Base-by-base conservation (phyloP, 2,329 filamentous ascomycete genomes). In the Talaromyces sp. region DNA sequence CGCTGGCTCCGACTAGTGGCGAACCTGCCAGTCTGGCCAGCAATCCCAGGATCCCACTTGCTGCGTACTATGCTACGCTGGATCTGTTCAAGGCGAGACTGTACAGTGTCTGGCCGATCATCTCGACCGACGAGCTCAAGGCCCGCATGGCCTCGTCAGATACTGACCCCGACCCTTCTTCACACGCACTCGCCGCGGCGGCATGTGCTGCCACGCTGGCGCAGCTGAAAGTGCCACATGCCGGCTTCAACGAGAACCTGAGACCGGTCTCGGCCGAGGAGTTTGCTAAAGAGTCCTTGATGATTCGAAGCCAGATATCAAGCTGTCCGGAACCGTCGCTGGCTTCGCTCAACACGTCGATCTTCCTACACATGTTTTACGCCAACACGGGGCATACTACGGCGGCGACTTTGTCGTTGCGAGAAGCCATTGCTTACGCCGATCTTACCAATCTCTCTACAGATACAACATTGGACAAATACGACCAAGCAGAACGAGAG, bases 291-390 rank as follows among this genome's bases (percentile, higher is more conserved):
- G 56, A 59, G 50, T 62, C 56, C 54, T 52, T 62, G 36, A 28
- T 40, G 27, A 42, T 58, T 51, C 60, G 60, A 59, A 36, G 16
- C 56, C 56, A 42, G 47, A 40, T 53, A 4, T 53, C 60, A 34
- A 59, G 34, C 27, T 50, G 9, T 52, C 53, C n/a, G 28, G 34
- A n/a, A 18, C 23, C 34, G 44, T 56, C 40, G 54, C 30, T 14
- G 27, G 57, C 28, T 40, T 58, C 40, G 54, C 51, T 65, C 4
- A 56, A 61, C 4, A 64, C 62, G n/a, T 65, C 64, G 0, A 57
- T 64, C 4, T 65, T 65, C 40, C 63, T 65, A 36, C 64, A 65
- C 23, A 65, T 65, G 60, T 65, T 64, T 47, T 64, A 65, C 16
- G 64, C 64, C 33, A 65, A 65, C 53, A 63, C 60, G n/a, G 64